Percentiles rank a stretch among this genome's conserved stretches.
Evolutionary conservation across 2,329 filamentous ascomycete species (phyloP).

Genomic region (Lachnellula hyalina): DNA sequence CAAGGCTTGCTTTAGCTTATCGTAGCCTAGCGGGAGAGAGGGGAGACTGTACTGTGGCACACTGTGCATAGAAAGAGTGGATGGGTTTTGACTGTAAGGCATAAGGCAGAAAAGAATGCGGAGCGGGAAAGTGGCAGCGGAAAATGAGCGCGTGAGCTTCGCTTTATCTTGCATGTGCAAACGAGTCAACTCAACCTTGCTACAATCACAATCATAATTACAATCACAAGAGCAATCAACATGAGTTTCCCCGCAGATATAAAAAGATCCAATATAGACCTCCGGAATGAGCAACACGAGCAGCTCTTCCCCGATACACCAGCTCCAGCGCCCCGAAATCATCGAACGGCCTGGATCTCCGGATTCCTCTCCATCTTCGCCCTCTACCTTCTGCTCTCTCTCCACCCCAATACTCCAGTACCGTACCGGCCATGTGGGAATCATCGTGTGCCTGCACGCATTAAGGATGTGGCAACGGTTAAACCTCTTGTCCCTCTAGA

Average conservation of each 20-base stretch:
- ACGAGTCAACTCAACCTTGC: background rate
- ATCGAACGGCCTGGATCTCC: slow-evolving; percentile 13
- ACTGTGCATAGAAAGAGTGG: too few species aligned
- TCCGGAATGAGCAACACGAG: slow-evolving; percentile 10
- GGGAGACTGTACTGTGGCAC: too few species aligned
- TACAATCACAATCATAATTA: background rate
- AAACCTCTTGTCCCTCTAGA: slow-evolving; percentile 65
- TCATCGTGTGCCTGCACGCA: background rate
- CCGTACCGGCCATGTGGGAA: slow-evolving; percentile 1
- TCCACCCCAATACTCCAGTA: background rate
- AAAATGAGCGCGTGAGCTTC: background rate
- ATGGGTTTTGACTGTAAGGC: too few species aligned
- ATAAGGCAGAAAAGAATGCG: too few species aligned
- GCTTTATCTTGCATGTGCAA: background rate
- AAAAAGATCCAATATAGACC: slow-evolving; percentile 12
- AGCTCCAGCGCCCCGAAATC: slow-evolving; percentile 11
- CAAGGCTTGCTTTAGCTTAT: too few species aligned
- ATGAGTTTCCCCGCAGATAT: slow-evolving; percentile 14
- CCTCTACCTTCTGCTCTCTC: slow-evolving; percentile 19
- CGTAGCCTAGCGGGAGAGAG: too few species aligned
- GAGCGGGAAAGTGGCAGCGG: background rate
- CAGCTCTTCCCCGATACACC: slow-evolving; percentile 12
- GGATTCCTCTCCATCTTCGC: slow-evolving; percentile 18
- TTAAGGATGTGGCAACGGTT: background rate
- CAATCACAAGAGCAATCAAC: background rate